These are phyloP conservation scores for Castanea sativa DNA, from an alignment of 306 rosid genomes.

Conservation along the genomic window DNA sequence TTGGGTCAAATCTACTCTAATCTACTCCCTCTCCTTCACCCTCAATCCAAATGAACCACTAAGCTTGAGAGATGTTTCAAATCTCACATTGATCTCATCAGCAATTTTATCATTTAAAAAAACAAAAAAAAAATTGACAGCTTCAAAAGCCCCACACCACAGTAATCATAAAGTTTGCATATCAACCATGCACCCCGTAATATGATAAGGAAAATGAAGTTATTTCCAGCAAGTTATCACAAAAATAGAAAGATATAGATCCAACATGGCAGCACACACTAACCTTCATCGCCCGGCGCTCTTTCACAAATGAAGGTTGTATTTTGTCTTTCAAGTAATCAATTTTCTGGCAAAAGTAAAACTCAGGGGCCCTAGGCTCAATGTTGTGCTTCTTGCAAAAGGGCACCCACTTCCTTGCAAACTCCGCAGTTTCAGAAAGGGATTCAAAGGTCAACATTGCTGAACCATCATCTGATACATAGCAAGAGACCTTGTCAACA, in stretches of 20 bases:
- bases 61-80: background rate
- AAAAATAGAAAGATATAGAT: background rate
- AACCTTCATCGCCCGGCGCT: conserved; percentile 96
- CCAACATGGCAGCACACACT: conserved; percentile 4
- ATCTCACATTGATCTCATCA: background rate
- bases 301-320: conserved; percentile 96
- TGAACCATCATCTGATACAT: conserved; percentile 98
- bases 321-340: conserved; percentile 98
- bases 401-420: conserved; percentile 98
- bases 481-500: conserved; percentile 99
- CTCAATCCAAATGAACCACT: no score
- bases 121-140: background rate
- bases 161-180: background rate
- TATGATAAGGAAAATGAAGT: background rate
- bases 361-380: conserved; percentile 99
- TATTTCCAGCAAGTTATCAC: background rate
- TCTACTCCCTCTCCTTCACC: no score
- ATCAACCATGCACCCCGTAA: background rate
- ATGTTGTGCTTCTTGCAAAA: conserved; percentile 93
- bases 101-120: background rate
- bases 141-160: background rate
- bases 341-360: conserved; percentile 92
- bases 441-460: conserved; percentile 98
- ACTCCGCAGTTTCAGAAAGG: conserved; percentile 99
- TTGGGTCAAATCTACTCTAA: no score